Evolutionary conservation across 441 rosid species (phyloP), one percentile per base, ranked within the genome.

Genomic region (Dalechampia spathulata): DNA sequence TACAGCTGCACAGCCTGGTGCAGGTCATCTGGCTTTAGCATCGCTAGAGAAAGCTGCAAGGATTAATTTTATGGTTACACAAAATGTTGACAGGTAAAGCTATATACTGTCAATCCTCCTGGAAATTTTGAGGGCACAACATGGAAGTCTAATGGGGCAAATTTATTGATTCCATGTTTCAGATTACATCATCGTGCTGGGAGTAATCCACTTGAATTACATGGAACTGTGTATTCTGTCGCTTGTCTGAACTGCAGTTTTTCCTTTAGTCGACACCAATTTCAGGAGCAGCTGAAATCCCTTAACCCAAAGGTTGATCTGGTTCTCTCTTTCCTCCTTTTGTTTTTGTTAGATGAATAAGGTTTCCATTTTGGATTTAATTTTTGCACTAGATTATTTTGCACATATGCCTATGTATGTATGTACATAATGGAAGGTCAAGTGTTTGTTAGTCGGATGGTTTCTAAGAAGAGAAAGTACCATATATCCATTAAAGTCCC

Each of bases 141-240:
- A 25, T 27, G 41, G 22, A 57, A 60, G 46, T 44, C 39, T 25
- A 41, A 23, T 68, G 34, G 60, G 30, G 15, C 45, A 49, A 28
- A 38, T 58, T 58, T 52, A 52, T 40, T 39, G 45, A 26, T 52
- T 52, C 63, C 60, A 44, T 68, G 26, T 61, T 49, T 47, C 73
- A 86, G 95, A 73, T 51, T 91, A 72, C 95, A 88, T 65, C 95
- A 91, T 72, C 85, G 78, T 70, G 96, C 95, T 62, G 95, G 98
- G 51, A 86, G 90, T 75, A 68, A 71, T 63, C 93, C 96, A 1
- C 83, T 91, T 52, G 96, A 91, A 67, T 58, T 91, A 69, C 98
- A 91, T 51, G 93, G 95, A 46, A 84, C 96, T 10, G 95, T 84
- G 12, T 88, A 88, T 69, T 68, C 78, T 56, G 93, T 86, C 54